Evolutionary conservation across 805 yeast genomes (phyloP).

Genomic region (Candida coquimbonensis): DNA sequence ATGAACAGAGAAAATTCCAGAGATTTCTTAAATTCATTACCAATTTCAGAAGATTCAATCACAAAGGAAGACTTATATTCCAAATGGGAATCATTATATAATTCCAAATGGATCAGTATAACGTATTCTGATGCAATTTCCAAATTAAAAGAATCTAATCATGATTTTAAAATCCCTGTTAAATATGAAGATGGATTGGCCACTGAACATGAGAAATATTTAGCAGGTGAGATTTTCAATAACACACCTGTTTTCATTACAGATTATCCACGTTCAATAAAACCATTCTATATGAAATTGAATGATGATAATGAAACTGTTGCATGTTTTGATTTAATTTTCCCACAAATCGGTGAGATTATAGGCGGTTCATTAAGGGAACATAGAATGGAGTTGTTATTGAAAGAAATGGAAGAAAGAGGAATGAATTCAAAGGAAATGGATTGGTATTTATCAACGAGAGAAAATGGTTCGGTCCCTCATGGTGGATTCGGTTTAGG

Average conservation of each 20-base stretch:
- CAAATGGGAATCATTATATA: conserved; percentile 56
- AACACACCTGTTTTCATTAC: conserved; percentile 78
- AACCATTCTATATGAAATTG: conserved; percentile 87
- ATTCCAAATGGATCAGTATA: conserved; percentile 55
- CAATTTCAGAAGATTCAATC: conserved; percentile 14
- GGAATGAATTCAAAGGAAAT: conserved; percentile 50
- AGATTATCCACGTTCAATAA: conserved; percentile 70
- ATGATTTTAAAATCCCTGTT: conserved; percentile 38
- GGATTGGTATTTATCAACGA: conserved; percentile 72
- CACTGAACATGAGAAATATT: conserved; percentile 88
- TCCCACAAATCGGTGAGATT: conserved; percentile 90
- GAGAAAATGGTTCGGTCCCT: conserved; percentile 77
- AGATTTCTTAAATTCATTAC: conserved; percentile 20
- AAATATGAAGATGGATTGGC: conserved; percentile 68
- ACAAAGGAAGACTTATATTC: conserved; percentile 28
- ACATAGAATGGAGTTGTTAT: conserved; percentile 44
- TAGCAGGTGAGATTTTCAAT: conserved; percentile 61
- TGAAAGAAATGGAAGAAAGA: conserved; percentile 41
- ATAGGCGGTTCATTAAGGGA: conserved; percentile 95
- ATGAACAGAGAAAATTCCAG: conserved; percentile 18
- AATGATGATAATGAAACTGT: conserved; percentile 52
- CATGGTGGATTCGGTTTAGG: conserved; percentile 99
- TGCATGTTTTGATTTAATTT: conserved; percentile 81
- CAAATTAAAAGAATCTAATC: conserved; percentile 29
- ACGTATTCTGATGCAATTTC: conserved; percentile 73